These are phyloP conservation scores for Isatis tinctoria DNA, from an alignment of 345 rosid species.

Conservation along the genomic window DNA sequence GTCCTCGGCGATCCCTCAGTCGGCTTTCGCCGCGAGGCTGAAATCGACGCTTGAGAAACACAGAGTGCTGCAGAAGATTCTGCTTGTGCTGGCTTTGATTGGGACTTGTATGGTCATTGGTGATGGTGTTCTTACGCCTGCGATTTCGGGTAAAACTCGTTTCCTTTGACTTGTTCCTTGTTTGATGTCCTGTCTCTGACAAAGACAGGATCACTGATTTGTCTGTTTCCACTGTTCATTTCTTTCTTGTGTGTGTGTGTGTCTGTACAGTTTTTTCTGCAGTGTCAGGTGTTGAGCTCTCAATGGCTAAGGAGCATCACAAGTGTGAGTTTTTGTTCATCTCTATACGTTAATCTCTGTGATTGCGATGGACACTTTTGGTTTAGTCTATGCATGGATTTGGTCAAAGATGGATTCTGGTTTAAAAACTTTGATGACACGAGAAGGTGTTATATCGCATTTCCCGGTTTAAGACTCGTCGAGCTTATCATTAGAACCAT, in stretches of 20 bases:
- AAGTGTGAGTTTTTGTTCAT: conserved; percentile 46
- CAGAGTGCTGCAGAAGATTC: conserved; percentile 59
- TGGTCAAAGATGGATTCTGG: neutral
- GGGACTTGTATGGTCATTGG: conserved; percentile 98
- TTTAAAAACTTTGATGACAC: neutral
- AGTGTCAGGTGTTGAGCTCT: conserved; percentile 86
- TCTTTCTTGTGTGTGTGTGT: neutral
- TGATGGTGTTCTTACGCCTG: conserved; percentile 88
- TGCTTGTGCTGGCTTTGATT: conserved; percentile 76
- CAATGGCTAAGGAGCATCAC: conserved; percentile 71
- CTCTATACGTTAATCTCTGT: neutral
- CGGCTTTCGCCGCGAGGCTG: conserved; percentile 49
- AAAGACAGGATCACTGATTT: neutral
- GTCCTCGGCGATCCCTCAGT: conserved; percentile 22
- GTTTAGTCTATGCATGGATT: neutral
- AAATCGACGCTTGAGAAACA: conserved; percentile 65
- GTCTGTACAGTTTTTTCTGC: conserved; percentile 76
- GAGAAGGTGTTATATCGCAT: neutral
- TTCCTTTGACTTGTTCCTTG: conserved; percentile 9
- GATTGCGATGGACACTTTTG: neutral
- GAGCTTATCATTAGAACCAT: neutral
- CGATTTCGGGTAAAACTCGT: conserved; percentile 59
- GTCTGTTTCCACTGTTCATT: conserved; percentile 7
- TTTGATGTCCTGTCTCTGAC: neutral
- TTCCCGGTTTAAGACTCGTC: neutral